A percentile compares a stretch with the other conserved stretches of the same genome.
Evolutionary conservation across 805 yeast genomes (phyloP).

Genomic region (Lipomyces kockii): DNA sequence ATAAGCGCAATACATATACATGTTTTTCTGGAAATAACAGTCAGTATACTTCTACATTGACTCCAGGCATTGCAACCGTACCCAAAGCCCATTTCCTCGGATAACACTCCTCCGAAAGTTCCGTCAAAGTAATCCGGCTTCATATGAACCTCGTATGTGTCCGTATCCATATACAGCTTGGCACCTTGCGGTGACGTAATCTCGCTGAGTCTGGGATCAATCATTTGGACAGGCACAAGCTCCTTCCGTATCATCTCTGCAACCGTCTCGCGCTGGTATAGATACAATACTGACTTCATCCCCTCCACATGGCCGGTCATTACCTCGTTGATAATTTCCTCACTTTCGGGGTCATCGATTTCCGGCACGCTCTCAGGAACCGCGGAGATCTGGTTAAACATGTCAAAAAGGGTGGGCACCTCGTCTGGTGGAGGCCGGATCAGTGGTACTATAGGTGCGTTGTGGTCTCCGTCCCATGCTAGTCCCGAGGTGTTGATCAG

Average conservation of each 20-base stretch:
- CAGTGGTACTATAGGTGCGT: conserved; percentile 15
- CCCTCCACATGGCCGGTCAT: conserved; percentile 51
- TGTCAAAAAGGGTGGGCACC: conserved; percentile 28
- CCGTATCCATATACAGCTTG: conserved; percentile 48
- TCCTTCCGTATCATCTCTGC: conserved; percentile 65
- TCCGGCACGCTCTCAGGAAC: conserved; percentile 30
- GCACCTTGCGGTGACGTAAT: conserved; percentile 37
- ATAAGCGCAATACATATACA: conserved; percentile 62
- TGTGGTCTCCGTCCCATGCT: conserved; percentile 30
- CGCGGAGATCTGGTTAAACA: conserved; percentile 34
- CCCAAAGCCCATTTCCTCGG: conserved; percentile 67
- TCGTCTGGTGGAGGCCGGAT: conserved; percentile 43
- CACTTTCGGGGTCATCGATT: conserved; percentile 32
- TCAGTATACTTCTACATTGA: background rate
- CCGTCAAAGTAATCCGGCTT: conserved; percentile 53
- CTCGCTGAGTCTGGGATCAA: conserved; percentile 48
- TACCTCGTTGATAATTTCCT: conserved; percentile 39
- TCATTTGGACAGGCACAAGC: conserved; percentile 42
- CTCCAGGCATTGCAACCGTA: background rate
- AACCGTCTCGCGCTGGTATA: conserved; percentile 65
- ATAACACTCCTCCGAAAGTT: conserved; percentile 66
- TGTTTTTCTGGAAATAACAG: conserved; percentile 51
- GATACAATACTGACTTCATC: conserved; percentile 56
- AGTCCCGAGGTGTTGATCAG: conserved; percentile 13
- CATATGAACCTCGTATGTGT: conserved; percentile 42